phyloP scores from a whole-genome alignment of 148 eudicot species.

The Camellia granthamiana region DNA sequence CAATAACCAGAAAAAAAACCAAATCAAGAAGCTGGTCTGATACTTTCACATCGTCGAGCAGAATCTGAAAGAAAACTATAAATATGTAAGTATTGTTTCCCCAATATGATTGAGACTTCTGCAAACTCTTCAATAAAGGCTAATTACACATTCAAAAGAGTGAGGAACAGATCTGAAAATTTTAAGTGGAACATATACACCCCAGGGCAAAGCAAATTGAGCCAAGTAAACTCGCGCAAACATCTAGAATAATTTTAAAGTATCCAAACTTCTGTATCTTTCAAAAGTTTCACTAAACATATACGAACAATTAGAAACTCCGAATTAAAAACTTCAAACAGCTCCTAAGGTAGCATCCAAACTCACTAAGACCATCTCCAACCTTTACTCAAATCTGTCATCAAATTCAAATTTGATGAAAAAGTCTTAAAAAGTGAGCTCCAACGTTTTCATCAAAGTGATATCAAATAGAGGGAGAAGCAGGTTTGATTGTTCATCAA shows the following conservation, averaged over 20 bases:
- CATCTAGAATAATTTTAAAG: neutral
- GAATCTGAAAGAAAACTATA: conserved; percentile 51
- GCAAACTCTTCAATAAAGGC: neutral
- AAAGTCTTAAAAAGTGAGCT: too few relatives aligned
- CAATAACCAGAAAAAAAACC: conserved; percentile 60
- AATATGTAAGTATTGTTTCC: neutral
- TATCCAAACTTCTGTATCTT: neutral
- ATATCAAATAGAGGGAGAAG: too few relatives aligned
- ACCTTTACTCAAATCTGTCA: too few relatives aligned
- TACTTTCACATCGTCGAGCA: conserved; percentile 80
- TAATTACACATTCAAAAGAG: neutral
- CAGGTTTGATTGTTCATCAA: too few relatives aligned
- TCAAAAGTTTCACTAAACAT: neutral
- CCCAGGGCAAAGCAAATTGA: neutral
- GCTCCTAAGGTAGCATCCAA: neutral
- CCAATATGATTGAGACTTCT: neutral
- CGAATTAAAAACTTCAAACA: neutral
- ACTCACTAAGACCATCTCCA: neutral
- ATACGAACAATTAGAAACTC: neutral
- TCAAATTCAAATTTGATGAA: too few relatives aligned
- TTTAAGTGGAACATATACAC: neutral
- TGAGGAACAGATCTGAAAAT: neutral
- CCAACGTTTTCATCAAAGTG: too few relatives aligned
- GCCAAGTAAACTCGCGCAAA: neutral
- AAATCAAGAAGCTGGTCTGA: conserved; percentile 84